phyloP scores from a whole-genome alignment of 2,329 filamentous ascomycete species.

The Cadophora sp. region DNA sequence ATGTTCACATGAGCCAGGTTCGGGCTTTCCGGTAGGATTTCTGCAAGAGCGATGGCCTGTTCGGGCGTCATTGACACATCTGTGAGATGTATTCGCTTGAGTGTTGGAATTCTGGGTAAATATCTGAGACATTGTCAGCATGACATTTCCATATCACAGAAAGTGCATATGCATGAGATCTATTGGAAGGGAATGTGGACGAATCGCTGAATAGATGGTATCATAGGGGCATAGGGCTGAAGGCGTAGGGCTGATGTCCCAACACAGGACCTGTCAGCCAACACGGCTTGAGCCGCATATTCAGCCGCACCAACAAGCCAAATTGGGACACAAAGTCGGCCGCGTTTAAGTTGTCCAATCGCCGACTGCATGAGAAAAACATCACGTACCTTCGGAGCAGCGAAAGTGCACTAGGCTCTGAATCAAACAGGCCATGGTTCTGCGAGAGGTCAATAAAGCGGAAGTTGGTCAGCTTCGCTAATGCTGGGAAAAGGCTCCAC shows the following conservation, averaged over 20 bases:
- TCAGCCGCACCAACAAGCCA: constrained; percentile 28
- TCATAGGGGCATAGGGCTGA: constrained; percentile 20
- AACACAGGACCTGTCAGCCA: constrained; percentile 20
- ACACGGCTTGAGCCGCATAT: constrained; percentile 34
- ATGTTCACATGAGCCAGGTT: constrained; percentile 87
- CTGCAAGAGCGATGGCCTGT: constrained; percentile 88
- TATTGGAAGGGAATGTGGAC: constrained; percentile 12
- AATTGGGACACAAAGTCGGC: constrained; percentile 13
- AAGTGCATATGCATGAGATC: neutral
- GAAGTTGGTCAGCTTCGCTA: constrained; percentile 74
- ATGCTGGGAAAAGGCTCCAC: constrained; percentile 74
- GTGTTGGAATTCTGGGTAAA: constrained; percentile 75
- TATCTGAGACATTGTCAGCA: constrained; percentile 56
- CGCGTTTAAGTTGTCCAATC: constrained; percentile 6
- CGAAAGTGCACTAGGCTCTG: constrained; percentile 74
- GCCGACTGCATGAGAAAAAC: constrained; percentile 17
- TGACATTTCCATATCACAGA: neutral
- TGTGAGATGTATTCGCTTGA: constrained; percentile 86
- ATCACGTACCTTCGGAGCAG: constrained; percentile 74
- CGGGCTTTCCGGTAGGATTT: constrained; percentile 84
- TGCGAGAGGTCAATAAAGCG: constrained; percentile 93
- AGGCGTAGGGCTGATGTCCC: constrained; percentile 28
- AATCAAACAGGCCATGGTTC: constrained; percentile 80
- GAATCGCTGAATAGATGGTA: constrained; percentile 15
- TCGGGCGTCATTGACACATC: constrained; percentile 86